phyloP scores from a whole-genome alignment of 257 asterid genomes.

The Thymus mandschuricus region DNA sequence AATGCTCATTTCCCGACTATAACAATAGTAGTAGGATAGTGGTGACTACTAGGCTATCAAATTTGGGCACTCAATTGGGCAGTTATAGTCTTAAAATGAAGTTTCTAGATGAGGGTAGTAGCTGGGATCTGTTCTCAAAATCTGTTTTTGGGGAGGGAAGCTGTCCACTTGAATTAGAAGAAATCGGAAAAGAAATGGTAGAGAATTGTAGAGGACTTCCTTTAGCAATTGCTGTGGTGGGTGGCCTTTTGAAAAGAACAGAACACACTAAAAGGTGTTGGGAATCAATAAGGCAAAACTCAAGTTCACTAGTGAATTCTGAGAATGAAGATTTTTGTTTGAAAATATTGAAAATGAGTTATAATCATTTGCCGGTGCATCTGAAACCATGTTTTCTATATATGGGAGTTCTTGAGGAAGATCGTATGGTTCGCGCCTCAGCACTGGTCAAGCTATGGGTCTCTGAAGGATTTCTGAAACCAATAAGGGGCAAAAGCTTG shows the following conservation, averaged over 20 bases:
- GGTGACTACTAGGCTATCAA: background rate
- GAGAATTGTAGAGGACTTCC: background rate
- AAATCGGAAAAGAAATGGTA: background rate
- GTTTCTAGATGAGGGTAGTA: background rate
- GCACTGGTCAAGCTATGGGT: background rate
- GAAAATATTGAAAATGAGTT: background rate
- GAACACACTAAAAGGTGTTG: background rate
- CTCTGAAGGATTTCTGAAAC: background rate
- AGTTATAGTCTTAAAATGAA: background rate
- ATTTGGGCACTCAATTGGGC: background rate
- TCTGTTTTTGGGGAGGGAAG: background rate
- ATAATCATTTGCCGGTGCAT: background rate
- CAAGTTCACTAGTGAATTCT: background rate
- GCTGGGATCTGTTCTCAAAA: background rate
- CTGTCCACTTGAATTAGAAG: background rate
- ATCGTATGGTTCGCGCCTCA: background rate
- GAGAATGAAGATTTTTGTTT: background rate
- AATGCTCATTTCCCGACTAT: background rate
- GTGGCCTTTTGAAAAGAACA: background rate
- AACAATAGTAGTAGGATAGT: background rate
- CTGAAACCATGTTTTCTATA: background rate
- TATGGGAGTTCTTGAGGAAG: background rate
- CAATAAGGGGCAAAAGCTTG: background rate
- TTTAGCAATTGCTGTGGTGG: background rate
- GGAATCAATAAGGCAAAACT: background rate